Evolutionary conservation across 257 asterid species (phyloP), one percentile per base, ranked within the genome.

Genomic region (Ajuga chamaepitys): DNA sequence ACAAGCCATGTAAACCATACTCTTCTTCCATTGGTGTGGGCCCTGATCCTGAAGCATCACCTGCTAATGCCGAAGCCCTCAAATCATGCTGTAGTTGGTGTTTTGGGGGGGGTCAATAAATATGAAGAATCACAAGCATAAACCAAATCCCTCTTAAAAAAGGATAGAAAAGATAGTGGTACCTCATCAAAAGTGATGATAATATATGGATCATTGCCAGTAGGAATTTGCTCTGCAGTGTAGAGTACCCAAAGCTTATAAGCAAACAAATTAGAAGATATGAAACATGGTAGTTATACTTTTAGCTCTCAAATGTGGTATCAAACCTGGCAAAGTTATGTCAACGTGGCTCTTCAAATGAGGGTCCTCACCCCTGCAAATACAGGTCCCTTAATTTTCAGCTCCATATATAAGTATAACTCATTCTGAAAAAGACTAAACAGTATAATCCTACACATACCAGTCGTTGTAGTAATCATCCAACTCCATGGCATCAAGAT

Each of bases 271-370:
- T 7, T 42, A 75, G 18, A 67, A 24, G 21, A 42, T n/a, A 8
- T 1, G n/a, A 10, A 45, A 55, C 51, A 17, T 21, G 21, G 13
- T 12, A 46, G 40, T 52, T 3, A 16, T 40, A 30, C 40, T 21
- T 21, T 24, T 58, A 64, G 24, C 9, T 16, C 12, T 56, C 53
- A 41, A 30, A 8, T 50, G 7, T 14, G 44, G 35, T 26, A 75
- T 24, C n/a, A 50, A 37, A 92, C 97, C 97, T 83, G 77, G 58
- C 74, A 94, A 74, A 8, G 95, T 90, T 55, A 94, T 89, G 37
- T 90, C 96, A 58, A 76, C 88, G 4, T 2, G 55, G 74, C 79
- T 75, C 82, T 74, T 86, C 18, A 74, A 56, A 82, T 94, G 95
- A 73, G 82, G 53, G 73, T 87, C 89, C 37, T 80, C 84, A 32